Percentiles rank a stretch among this genome's conserved stretches.
Evolutionary conservation across 805 yeast genomes (phyloP).

Genomic region (Myxozyma udenii): DNA sequence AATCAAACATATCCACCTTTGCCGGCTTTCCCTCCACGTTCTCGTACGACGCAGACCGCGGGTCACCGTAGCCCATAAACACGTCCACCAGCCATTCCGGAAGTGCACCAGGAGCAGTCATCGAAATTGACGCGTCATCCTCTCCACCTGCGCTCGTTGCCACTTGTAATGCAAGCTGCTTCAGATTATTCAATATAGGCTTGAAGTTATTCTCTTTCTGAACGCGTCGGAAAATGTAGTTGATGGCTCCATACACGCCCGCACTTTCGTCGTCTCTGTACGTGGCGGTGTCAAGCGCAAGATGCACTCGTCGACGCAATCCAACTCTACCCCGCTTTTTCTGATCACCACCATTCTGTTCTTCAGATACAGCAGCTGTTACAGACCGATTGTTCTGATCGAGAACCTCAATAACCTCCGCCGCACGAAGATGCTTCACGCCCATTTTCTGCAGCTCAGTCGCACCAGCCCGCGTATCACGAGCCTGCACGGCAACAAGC

Average conservation of each 20-base stretch:
- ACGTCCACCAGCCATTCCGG: conserved; percentile 42
- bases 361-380: not conserved
- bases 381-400: conserved; percentile 30
- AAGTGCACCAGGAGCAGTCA: conserved; percentile 34
- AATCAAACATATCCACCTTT: conserved; percentile 32
- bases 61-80: conserved; percentile 39
- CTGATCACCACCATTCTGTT: conserved; percentile 9
- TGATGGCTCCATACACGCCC: conserved; percentile 23
- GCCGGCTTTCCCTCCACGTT: conserved; percentile 13
- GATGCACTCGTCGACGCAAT: conserved; percentile 25
- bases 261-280: conserved; percentile 5
- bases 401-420: conserved; percentile 32
- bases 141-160: not conserved
- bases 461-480: conserved; percentile 9
- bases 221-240: conserved; percentile 35
- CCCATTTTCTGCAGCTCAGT: conserved; percentile 30
- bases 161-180: conserved; percentile 3
- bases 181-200: conserved; percentile 28
- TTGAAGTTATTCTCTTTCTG: conserved; percentile 31
- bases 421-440: conserved; percentile 31
- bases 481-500: conserved; percentile 29
- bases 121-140: conserved; percentile 1
- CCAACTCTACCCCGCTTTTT: conserved; percentile 18
- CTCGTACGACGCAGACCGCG: conserved; percentile 21
- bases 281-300: conserved; percentile 32